These are phyloP conservation scores for Suhomyces faveliae DNA, from an alignment of 805 yeast species.

Conservation along the genomic window DNA sequence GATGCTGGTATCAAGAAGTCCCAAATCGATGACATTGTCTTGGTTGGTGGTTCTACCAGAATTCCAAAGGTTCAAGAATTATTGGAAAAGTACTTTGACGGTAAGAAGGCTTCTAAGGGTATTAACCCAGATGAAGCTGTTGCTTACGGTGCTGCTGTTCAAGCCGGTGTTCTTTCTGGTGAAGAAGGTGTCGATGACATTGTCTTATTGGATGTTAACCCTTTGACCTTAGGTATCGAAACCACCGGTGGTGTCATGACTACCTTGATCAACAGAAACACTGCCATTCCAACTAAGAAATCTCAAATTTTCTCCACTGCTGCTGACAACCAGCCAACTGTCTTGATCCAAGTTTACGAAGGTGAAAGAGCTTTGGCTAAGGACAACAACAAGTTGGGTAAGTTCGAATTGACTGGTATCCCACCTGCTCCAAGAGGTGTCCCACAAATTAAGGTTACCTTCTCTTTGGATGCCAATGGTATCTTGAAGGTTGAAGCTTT, in stretches of 20 bases:
- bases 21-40: constrained; percentile 46
- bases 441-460: constrained; percentile 98
- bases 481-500: constrained; percentile 98
- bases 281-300: constrained; percentile 98
- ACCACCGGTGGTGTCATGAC: constrained; percentile 99
- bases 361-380: constrained; percentile 99
- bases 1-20: constrained; percentile 47
- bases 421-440: constrained; percentile 99
- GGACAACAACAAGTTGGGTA: constrained; percentile 97
- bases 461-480: constrained; percentile 99
- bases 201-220: constrained; percentile 94
- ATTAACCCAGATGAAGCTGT: constrained; percentile 52
- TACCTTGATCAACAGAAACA: constrained; percentile 98
- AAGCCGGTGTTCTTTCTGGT: constrained; percentile 98
- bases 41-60: constrained; percentile 52
- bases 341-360: constrained; percentile 98
- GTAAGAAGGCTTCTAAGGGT: constrained; percentile 49
- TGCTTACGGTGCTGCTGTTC: constrained; percentile 85
- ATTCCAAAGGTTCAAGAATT: constrained; percentile 50
- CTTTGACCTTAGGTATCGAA: constrained; percentile 98
- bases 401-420: constrained; percentile 95
- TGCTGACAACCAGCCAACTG: constrained; percentile 98
- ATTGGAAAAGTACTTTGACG: constrained; percentile 44
- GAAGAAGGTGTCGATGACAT: constrained; percentile 94
- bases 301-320: constrained; percentile 98